These are phyloP conservation scores for Trichosporon sp. DNA, from an alignment of 1,284 basidiomycete species.

Conservation along the genomic window DNA sequence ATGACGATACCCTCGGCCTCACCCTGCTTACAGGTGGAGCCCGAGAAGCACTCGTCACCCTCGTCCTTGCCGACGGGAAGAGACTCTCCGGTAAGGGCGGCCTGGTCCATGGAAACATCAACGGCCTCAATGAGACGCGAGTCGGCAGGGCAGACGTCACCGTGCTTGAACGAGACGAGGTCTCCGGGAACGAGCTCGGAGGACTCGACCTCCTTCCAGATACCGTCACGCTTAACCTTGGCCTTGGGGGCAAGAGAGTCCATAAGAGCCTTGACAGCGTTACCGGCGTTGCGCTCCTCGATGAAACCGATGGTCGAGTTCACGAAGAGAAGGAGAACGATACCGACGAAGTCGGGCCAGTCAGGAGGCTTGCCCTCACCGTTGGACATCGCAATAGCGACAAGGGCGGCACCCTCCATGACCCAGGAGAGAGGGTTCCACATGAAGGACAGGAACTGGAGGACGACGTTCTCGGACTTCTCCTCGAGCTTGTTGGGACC, in stretches of 20 bases:
- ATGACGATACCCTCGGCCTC: slow-evolving; percentile 96
- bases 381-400: slow-evolving; percentile 94
- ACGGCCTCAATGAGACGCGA: slow-evolving; percentile 90
- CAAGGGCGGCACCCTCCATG: slow-evolving; percentile 96
- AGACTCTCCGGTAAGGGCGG: slow-evolving; percentile 92
- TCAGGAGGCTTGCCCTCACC: slow-evolving; percentile 78
- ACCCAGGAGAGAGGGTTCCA: slow-evolving; percentile 99
- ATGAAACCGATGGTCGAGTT: slow-evolving; percentile 98
- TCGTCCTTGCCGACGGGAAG: slow-evolving; percentile 84
- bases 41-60: slow-evolving; percentile 95
- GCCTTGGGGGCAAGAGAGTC: slow-evolving; percentile 98
- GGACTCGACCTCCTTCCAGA: slow-evolving; percentile 84
- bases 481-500: slow-evolving; percentile 93
- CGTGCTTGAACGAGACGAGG: slow-evolving; percentile 94
- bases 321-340: slow-evolving; percentile 82
- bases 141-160: slow-evolving; percentile 92
- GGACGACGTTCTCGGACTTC: slow-evolving; percentile 69
- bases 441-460: slow-evolving; percentile 91
- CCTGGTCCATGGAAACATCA: slow-evolving; percentile 95
- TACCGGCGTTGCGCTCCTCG: slow-evolving; percentile 93
- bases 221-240: slow-evolving; percentile 75
- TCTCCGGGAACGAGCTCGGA: slow-evolving; percentile 86
- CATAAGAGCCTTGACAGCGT: slow-evolving; percentile 98
- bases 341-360: slow-evolving; percentile 97
- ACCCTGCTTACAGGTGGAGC: slow-evolving; percentile 95